These are phyloP conservation scores for Sclerotinia subarctica DNA, from an alignment of 2,329 filamentous ascomycete genomes.

Conservation along the genomic window DNA sequence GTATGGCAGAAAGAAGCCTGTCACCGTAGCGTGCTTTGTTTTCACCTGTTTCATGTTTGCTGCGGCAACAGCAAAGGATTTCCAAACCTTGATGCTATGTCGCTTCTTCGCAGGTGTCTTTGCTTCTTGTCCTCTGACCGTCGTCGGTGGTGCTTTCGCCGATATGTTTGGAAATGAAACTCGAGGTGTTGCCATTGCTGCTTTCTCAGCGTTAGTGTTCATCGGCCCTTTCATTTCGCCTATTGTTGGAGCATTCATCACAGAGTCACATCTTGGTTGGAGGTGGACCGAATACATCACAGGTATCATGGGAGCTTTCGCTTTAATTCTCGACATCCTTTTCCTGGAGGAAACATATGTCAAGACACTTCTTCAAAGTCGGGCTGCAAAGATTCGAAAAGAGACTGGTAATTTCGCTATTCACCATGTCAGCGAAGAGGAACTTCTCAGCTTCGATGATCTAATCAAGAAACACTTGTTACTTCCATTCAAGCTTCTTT, in stretches of 20 bases:
- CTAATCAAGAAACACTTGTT: slow-evolving; percentile 32
- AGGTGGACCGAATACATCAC: slow-evolving; percentile 56
- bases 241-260: slow-evolving; percentile 40
- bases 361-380: slow-evolving; percentile 46
- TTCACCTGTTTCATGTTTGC: slow-evolving; percentile 55
- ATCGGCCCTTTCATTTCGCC: slow-evolving; percentile 40
- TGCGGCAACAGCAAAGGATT: slow-evolving; percentile 50
- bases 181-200: slow-evolving; percentile 63
- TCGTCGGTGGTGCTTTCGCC: slow-evolving; percentile 56
- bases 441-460: slow-evolving; percentile 43
- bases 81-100: slow-evolving; percentile 51
- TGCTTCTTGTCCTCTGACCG: slow-evolving; percentile 48
- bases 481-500: slow-evolving; percentile 53
- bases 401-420: slow-evolving; percentile 39
- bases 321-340: slow-evolving; percentile 43
- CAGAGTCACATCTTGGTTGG: slow-evolving; percentile 50
- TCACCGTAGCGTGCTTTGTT: slow-evolving; percentile 39
- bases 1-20: slow-evolving; percentile 56
- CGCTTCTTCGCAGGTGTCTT: slow-evolving; percentile 51
- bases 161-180: slow-evolving; percentile 60
- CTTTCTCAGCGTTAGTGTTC: slow-evolving; percentile 50
- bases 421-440: slow-evolving; percentile 37
- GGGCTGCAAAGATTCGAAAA: slow-evolving; percentile 46
- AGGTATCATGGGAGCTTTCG: slow-evolving; percentile 45
- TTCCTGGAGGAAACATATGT: slow-evolving; percentile 51